Conservation (phyloP, 805 yeast species). For the Millerozyma acaciae region DNA sequence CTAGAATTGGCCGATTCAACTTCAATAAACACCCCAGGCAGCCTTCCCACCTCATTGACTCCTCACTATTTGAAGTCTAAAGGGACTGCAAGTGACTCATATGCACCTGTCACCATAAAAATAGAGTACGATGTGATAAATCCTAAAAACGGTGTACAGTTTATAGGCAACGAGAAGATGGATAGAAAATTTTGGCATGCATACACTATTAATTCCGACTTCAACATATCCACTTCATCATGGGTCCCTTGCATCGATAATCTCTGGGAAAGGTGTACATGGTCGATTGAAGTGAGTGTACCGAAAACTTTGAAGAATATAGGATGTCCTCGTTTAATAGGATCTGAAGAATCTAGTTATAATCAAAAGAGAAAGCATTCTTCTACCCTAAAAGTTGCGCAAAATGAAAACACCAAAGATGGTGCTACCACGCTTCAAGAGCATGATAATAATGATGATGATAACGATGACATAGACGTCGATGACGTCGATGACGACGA, state of each 20-base stretch:
- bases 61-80: slow-evolving; percentile 33
- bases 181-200: slow-evolving; percentile 69
- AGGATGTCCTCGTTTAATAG: slow-evolving; percentile 43
- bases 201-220: slow-evolving; percentile 75
- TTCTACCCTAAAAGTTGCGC: too few relatives aligned
- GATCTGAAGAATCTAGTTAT: slow-evolving; percentile 26
- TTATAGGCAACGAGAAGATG: slow-evolving; percentile 58
- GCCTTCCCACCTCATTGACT: slow-evolving; percentile 27
- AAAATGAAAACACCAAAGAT: slow-evolving; percentile 6
- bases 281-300: slow-evolving; percentile 85
- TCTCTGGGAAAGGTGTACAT: slow-evolving; percentile 80
- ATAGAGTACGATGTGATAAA: slow-evolving; percentile 64
- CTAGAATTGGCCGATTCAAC: slow-evolving; percentile 41
- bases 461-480: slow-evolving; percentile 20
- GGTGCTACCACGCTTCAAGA: not conserved
- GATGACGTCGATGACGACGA: slow-evolving; percentile 28
- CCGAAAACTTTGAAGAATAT: slow-evolving; percentile 79
- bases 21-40: slow-evolving; percentile 25
- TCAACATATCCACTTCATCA: slow-evolving; percentile 80
- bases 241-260: slow-evolving; percentile 98
- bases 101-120: slow-evolving; percentile 68
- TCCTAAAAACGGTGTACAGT: slow-evolving; percentile 71
- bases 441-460: slow-evolving; percentile 8
- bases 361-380: too few relatives aligned
- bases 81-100: slow-evolving; percentile 38